These are phyloP conservation scores for Epichloe uncinata DNA, from an alignment of 2,329 filamentous ascomycete species.

Conservation along the genomic window DNA sequence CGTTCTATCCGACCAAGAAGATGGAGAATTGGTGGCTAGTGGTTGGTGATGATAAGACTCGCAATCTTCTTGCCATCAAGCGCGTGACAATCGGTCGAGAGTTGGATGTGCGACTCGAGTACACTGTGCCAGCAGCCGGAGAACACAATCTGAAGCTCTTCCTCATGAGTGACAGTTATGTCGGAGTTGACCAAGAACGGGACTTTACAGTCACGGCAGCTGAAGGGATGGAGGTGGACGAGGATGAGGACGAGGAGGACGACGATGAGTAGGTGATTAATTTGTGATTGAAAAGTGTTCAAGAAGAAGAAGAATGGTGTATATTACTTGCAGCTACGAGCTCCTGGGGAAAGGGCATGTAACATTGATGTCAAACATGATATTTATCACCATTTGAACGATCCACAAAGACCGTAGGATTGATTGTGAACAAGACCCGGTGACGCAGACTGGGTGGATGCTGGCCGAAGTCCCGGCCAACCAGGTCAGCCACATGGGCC, in stretches of 20 bases:
- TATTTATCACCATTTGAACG: not conserved
- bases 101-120: conserved; percentile 71
- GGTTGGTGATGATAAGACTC: conserved; percentile 81
- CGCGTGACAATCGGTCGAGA: conserved; percentile 73
- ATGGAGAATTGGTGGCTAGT: conserved; percentile 99
- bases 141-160: conserved; percentile 82
- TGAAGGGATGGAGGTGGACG: conserved; percentile 91
- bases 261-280: conserved; percentile 18
- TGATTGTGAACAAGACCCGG: no score
- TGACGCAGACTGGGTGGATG: no score
- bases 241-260: conserved; percentile 65
- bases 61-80: conserved; percentile 85
- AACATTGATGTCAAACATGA: not conserved
- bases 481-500: no score
- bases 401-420: not conserved
- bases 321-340: not conserved
- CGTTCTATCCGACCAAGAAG: conserved; percentile 86
- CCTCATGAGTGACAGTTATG: conserved; percentile 93
- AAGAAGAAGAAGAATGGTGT: not conserved
- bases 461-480: no score
- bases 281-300: no score
- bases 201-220: conserved; percentile 73
- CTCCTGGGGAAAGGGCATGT: not conserved
- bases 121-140: conserved; percentile 72
- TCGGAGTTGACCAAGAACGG: conserved; percentile 93